Evolutionary conservation across 108 stramenopile species (phyloP).

Genomic region (Skeletonema potamos): DNA sequence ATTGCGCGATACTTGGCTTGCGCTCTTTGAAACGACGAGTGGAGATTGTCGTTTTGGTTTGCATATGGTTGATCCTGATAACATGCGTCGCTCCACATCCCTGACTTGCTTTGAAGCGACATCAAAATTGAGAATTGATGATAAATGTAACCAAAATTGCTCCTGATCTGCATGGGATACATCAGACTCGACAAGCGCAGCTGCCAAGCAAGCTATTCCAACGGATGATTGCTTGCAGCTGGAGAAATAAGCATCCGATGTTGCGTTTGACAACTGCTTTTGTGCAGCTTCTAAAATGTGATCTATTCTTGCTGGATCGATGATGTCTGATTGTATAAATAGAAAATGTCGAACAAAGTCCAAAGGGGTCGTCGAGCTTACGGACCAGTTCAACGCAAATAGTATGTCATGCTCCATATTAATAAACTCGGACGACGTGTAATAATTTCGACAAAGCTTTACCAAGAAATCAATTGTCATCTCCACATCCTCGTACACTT

Average conservation of each 20-base stretch:
- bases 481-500: conserved; percentile 18
- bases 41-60: background rate
- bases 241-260: conserved; percentile 9
- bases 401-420: background rate
- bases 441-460: conserved; percentile 19
- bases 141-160: conserved; percentile 2
- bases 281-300: background rate
- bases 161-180: background rate
- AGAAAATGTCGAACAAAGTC: background rate
- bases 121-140: background rate
- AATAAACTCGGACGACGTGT: conserved; percentile 2
- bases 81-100: conserved; percentile 6
- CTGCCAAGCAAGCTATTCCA: conserved; percentile 17
- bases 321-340: background rate
- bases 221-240: conserved; percentile 4
- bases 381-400: background rate
- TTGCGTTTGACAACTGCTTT: conserved; percentile 9
- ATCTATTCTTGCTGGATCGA: background rate
- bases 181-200: conserved; percentile 4
- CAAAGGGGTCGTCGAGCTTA: background rate
- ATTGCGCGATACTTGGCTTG: background rate
- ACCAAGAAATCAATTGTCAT: conserved; percentile 3
- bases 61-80: background rate
- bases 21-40: background rate
- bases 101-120: conserved; percentile 19